A percentile compares a stretch with the other conserved stretches of the same genome.
Conservation (phyloP, 2,329 filamentous ascomycete species). For the Sporothrix inflata region DNA sequence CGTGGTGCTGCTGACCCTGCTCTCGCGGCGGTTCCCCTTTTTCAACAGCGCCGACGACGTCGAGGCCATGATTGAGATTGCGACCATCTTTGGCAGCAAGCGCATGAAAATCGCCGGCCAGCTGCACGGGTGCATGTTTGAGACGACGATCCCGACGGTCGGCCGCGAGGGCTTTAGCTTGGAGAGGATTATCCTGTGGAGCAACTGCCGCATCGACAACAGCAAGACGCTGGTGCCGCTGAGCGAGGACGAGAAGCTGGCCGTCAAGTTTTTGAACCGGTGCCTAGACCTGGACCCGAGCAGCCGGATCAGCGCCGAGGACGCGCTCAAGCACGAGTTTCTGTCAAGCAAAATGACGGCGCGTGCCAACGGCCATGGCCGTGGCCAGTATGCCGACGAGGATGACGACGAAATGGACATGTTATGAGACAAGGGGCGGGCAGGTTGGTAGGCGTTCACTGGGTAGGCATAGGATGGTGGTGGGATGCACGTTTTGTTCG, state of each 20-base stretch:
- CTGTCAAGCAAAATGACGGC: slow-evolving; percentile 43
- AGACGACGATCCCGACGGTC: slow-evolving; percentile 90
- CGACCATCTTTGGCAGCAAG: slow-evolving; percentile 85
- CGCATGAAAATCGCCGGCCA: slow-evolving; percentile 82
- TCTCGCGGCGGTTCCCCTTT: slow-evolving; percentile 92
- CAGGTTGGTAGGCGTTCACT: neutral
- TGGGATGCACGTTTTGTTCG: slow-evolving; percentile 9
- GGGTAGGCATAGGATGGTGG: no score
- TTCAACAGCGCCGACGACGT: slow-evolving; percentile 99
- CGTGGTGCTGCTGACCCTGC: slow-evolving; percentile 93
- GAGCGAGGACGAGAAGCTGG: slow-evolving; percentile 69
- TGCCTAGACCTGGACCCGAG: slow-evolving; percentile 78
- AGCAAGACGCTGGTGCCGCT: slow-evolving; percentile 51
- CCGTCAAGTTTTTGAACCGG: slow-evolving; percentile 70
- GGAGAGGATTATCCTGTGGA: slow-evolving; percentile 95
- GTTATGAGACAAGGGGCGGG: slow-evolving; percentile 38
- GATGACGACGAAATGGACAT: slow-evolving; percentile 62
- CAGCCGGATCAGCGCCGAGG: slow-evolving; percentile 72
- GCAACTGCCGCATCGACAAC: slow-evolving; percentile 69
- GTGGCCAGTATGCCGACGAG: slow-evolving; percentile 35
- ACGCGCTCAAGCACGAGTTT: slow-evolving; percentile 75
- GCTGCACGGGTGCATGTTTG: slow-evolving; percentile 87
- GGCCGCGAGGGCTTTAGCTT: slow-evolving; percentile 82
- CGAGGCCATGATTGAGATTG: slow-evolving; percentile 95
- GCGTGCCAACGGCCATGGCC: neutral